A percentile compares a stretch with the other conserved stretches of the same genome.
phyloP scores from a whole-genome alignment of 768 basidiomycete genomes.

The Leccinum disarticulatum region DNA sequence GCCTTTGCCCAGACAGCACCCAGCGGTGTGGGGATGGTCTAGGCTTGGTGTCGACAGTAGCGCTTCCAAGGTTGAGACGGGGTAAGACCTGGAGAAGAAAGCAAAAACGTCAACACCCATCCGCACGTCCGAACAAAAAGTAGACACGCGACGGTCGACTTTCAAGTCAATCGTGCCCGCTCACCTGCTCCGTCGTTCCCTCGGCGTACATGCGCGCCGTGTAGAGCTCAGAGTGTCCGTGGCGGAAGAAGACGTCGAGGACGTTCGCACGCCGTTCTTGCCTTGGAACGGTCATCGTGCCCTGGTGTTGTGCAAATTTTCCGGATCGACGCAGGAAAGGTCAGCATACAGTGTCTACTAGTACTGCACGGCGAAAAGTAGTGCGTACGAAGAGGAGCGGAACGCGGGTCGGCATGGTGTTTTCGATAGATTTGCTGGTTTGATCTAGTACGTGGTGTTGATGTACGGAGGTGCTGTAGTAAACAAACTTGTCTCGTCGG shows the following conservation, averaged over 20 bases:
- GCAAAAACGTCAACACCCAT: neutral
- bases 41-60: constrained; percentile 44
- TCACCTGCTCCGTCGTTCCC: constrained; percentile 56
- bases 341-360: neutral
- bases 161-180: neutral
- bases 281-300: constrained; percentile 47
- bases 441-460: neutral
- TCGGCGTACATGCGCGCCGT: constrained; percentile 50
- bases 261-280: constrained; percentile 41
- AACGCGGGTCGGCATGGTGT: constrained; percentile 28
- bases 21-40: neutral
- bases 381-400: constrained; percentile 28
- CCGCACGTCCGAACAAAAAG: neutral
- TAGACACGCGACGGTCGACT: neutral
- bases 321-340: neutral
- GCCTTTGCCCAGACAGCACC: neutral
- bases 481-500: neutral
- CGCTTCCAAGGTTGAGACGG: constrained; percentile 40
- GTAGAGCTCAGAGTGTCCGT: constrained; percentile 49
- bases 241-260: constrained; percentile 42
- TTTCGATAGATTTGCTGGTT: neutral
- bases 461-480: neutral
- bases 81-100: constrained; percentile 34
- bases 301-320: constrained; percentile 19
- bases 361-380: neutral